These are phyloP conservation scores for Bruguiera gymnorhiza DNA, from an alignment of 345 rosid species.

Conservation along the genomic window DNA sequence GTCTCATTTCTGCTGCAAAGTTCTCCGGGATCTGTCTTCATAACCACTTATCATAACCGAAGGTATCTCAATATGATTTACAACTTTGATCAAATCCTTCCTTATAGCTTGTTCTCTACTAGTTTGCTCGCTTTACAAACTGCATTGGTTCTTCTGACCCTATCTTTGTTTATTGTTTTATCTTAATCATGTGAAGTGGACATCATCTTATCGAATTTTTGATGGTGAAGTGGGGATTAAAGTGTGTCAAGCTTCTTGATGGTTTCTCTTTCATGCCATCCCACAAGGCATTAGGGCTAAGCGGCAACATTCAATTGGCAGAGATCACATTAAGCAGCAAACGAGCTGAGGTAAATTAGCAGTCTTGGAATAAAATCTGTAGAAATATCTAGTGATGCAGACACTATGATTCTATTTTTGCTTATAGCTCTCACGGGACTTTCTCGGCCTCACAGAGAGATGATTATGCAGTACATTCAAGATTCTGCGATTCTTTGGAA, in stretches of 20 bases:
- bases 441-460: too few species aligned
- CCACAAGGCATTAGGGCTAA: slow-evolving; percentile 53
- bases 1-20: slow-evolving; percentile 70
- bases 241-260: slow-evolving; percentile 68
- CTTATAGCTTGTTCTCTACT: neutral
- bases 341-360: slow-evolving; percentile 23
- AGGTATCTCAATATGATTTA: slow-evolving; percentile 41
- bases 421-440: neutral
- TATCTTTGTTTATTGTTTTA: neutral
- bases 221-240: slow-evolving; percentile 86
- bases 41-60: slow-evolving; percentile 85
- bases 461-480: too few species aligned
- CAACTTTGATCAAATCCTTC: slow-evolving; percentile 9
- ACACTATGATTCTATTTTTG: slow-evolving; percentile 12
- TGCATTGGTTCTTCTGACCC: neutral
- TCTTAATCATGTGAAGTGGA: slow-evolving; percentile 47
- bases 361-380: slow-evolving; percentile 4
- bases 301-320: slow-evolving; percentile 74
- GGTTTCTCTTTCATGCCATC: slow-evolving; percentile 82
- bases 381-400: slow-evolving; percentile 1
- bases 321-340: slow-evolving; percentile 46
- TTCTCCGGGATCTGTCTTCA: slow-evolving; percentile 68
- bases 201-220: slow-evolving; percentile 89
- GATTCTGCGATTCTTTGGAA: too few species aligned
- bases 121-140: neutral